Percentiles rank a stretch among this genome's conserved stretches.
Evolutionary conservation across 805 yeast genomes (phyloP).

Genomic region (Spathaspora passalidarum): DNA sequence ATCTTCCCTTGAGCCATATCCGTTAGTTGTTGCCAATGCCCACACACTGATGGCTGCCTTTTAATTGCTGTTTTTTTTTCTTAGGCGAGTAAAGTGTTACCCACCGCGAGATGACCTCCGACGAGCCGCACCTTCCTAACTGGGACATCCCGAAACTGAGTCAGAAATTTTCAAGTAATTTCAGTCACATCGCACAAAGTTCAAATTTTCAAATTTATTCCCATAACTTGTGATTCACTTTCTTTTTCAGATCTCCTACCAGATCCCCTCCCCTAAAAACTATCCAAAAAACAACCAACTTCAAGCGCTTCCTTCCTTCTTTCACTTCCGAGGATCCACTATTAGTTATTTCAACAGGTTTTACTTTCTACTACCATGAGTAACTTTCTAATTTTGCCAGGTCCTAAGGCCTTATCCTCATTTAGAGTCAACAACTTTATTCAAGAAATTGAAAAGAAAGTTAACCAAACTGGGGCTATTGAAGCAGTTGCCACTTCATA

Average conservation of each 20-base stretch:
- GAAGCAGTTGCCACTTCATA: slow-evolving; percentile 69
- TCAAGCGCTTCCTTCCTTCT: not conserved
- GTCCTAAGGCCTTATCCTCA: slow-evolving; percentile 85
- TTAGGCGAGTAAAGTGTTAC: not conserved
- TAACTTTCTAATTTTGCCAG: slow-evolving; percentile 56
- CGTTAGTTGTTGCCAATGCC: not conserved
- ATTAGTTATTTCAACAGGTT: not conserved
- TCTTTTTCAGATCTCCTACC: not conserved
- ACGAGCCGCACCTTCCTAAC: not conserved
- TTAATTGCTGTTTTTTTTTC: not conserved
- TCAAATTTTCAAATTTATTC: not conserved
- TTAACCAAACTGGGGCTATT: slow-evolving; percentile 54
- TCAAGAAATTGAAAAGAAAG: slow-evolving; percentile 68
- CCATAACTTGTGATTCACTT: too few species aligned
- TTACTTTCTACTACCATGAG: too few species aligned
- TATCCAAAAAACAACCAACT: not conserved
- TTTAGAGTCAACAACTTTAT: slow-evolving; percentile 77
- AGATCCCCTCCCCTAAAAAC: not conserved
- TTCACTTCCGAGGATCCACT: not conserved
- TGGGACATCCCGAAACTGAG: not conserved
- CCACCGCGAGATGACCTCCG: not conserved
- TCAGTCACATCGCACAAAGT: not conserved
- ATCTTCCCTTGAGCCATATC: slow-evolving; percentile 72
- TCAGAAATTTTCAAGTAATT: not conserved
- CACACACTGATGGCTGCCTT: too few species aligned